Evolutionary conservation across 345 rosid genomes (phyloP).

Genomic region (Barbarea vulgaris): DNA sequence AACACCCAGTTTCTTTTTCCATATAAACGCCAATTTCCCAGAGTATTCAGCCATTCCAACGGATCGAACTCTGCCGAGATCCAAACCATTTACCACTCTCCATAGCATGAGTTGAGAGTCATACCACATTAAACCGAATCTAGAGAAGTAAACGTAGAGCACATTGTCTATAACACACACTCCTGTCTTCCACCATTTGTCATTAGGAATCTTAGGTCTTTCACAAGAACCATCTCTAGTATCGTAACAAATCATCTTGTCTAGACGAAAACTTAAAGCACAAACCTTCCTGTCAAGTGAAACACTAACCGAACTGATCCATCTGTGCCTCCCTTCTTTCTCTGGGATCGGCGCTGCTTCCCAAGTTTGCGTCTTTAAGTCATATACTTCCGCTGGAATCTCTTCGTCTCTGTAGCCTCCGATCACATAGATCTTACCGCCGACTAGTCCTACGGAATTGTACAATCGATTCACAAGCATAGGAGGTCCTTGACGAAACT

Average conservation of each 20-base stretch:
- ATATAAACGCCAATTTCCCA: neutral
- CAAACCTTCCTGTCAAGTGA: constrained; percentile 17
- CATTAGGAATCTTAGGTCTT: neutral
- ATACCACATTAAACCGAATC: constrained; percentile 23
- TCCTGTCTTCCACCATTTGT: neutral
- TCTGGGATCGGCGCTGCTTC: neutral
- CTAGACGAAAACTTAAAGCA: fast-evolving
- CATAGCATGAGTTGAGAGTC: constrained; percentile 1
- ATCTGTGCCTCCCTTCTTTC: fast-evolving
- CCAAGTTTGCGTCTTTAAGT: neutral
- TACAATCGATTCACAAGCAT: neutral
- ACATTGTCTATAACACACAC: constrained; percentile 12
- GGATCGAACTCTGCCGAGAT: neutral
- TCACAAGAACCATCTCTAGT: constrained; percentile 22
- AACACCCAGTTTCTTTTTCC: neutral
- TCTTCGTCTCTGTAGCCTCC: neutral
- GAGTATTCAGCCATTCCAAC: constrained; percentile 22
- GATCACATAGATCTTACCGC: constrained; percentile 2
- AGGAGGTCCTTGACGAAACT: neutral
- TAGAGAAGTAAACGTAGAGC: constrained; percentile 9
- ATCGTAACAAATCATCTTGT: neutral
- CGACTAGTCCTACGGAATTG: neutral
- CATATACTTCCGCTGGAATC: neutral
- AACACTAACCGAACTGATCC: neutral
- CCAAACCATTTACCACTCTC: constrained; percentile 1